Conservation (phyloP, 108 stramenopile genomes). For the Nannochloropsis salina region DNA sequence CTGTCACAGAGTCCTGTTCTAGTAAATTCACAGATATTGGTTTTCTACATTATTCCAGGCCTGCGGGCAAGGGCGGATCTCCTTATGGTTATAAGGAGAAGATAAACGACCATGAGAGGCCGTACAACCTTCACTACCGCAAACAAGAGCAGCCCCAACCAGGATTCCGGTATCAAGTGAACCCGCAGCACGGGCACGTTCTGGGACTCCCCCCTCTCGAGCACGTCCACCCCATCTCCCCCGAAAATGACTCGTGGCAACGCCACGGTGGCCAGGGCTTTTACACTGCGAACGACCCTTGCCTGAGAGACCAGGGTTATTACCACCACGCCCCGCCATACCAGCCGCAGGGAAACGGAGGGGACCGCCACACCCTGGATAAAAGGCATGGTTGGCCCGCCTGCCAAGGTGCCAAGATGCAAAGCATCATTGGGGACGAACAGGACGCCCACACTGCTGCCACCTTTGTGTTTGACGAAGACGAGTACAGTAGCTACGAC, state of each 20-base stretch:
- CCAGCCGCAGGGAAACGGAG: not conserved
- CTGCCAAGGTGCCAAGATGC: not conserved
- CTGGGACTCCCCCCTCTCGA: not conserved
- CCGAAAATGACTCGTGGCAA: not conserved
- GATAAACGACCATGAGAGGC: not conserved
- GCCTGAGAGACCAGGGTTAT: not conserved
- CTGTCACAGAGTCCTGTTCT: too few species aligned
- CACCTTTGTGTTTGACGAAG: not conserved
- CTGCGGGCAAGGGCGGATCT: not conserved
- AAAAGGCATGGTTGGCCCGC: not conserved
- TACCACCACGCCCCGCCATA: not conserved
- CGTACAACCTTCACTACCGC: not conserved
- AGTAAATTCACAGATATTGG: too few species aligned
- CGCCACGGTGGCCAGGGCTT: not conserved
- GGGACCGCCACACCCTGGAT: not conserved
- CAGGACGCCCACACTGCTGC: not conserved
- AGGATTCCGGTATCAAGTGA: too few species aligned
- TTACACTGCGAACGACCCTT: too few species aligned
- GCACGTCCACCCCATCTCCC: not conserved
- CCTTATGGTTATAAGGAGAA: not conserved
- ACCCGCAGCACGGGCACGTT: not conserved
- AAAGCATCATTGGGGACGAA: not conserved
- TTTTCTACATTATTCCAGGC: not conserved
- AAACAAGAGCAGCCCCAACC: not conserved
- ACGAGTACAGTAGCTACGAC: not conserved